These are phyloP conservation scores for Schizonepeta tenuifolia DNA, from an alignment of 257 asterid genomes.

Conservation along the genomic window DNA sequence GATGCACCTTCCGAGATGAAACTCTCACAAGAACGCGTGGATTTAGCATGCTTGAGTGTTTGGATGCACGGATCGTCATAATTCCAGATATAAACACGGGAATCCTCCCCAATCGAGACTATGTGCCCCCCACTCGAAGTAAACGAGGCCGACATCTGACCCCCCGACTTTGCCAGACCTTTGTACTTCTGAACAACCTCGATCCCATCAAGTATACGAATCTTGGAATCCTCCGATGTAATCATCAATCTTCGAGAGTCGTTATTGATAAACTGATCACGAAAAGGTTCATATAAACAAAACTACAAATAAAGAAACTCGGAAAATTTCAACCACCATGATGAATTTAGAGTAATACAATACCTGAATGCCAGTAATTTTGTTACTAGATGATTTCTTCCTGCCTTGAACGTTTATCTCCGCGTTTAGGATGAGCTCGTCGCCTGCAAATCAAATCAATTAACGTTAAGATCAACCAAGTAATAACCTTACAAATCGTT, in stretches of 20 bases:
- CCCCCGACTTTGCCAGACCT: conserved; percentile 70
- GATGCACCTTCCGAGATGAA: conserved; percentile 58
- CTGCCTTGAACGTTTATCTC: conserved; percentile 57
- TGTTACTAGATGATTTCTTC: conserved; percentile 63
- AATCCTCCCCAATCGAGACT: conserved; percentile 79
- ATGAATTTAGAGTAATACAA: conserved; percentile 35
- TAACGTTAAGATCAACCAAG: conserved; percentile 16
- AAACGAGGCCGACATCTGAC: conserved; percentile 71
- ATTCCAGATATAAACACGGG: conserved; percentile 73
- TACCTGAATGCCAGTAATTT: conserved; percentile 94
- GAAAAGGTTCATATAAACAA: conserved; percentile 29
- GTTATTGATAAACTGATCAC: conserved; percentile 55
- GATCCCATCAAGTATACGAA: conserved; percentile 76
- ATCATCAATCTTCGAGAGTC: conserved; percentile 67
- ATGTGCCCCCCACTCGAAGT: conserved; percentile 67
- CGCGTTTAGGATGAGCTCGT: conserved; percentile 48
- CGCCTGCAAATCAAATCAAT: conserved; percentile 38
- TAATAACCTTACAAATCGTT: background rate
- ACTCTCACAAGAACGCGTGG: conserved; percentile 69
- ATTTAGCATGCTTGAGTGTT: conserved; percentile 50
- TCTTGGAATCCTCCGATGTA: conserved; percentile 82
- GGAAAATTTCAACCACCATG: background rate
- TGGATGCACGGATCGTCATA: conserved; percentile 47
- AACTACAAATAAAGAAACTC: background rate
- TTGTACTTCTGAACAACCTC: conserved; percentile 73